These are phyloP conservation scores for Naganishia antarctica DNA, from an alignment of 768 basidiomycete genomes.

Conservation along the genomic window DNA sequence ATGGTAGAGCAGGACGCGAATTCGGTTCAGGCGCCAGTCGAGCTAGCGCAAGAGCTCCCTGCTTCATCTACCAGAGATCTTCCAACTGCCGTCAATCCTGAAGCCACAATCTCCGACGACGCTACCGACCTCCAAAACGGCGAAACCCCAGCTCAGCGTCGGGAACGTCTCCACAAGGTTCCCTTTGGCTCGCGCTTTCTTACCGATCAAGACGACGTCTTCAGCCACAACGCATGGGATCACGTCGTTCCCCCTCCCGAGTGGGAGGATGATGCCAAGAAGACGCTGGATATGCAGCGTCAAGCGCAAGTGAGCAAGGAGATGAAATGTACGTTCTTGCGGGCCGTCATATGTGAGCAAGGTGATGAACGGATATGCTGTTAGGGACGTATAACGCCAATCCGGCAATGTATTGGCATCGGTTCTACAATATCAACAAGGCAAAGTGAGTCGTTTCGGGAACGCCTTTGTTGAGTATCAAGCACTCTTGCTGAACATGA, in stretches of 20 bases:
- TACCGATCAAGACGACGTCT: slow-evolving; percentile 41
- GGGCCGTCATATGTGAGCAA: background rate
- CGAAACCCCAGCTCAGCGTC: slow-evolving; percentile 5
- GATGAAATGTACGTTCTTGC: slow-evolving; percentile 23
- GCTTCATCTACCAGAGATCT: background rate
- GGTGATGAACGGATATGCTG: background rate
- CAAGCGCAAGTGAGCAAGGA: slow-evolving; percentile 21
- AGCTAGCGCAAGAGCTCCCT: background rate
- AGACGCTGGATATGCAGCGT: slow-evolving; percentile 23
- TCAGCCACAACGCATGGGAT: slow-evolving; percentile 56
- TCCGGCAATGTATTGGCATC: slow-evolving; percentile 63
- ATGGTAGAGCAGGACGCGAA: background rate
- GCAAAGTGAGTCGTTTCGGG: slow-evolving; percentile 34
- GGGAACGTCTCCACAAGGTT: slow-evolving; percentile 18
- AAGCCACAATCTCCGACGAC: background rate
- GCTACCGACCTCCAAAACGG: background rate
- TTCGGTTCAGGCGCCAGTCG: background rate
- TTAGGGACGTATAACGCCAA: slow-evolving; percentile 44
- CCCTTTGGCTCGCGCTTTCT: slow-evolving; percentile 44
- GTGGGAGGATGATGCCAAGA: slow-evolving; percentile 23
- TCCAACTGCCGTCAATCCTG: background rate
- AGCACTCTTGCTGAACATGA: background rate
- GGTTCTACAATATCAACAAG: slow-evolving; percentile 78
- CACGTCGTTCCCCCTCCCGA: slow-evolving; percentile 68
- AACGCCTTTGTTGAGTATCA: background rate